Conservation (phyloP, 192 early-diverging fungal genomes). For the Backusella australiensis region DNA sequence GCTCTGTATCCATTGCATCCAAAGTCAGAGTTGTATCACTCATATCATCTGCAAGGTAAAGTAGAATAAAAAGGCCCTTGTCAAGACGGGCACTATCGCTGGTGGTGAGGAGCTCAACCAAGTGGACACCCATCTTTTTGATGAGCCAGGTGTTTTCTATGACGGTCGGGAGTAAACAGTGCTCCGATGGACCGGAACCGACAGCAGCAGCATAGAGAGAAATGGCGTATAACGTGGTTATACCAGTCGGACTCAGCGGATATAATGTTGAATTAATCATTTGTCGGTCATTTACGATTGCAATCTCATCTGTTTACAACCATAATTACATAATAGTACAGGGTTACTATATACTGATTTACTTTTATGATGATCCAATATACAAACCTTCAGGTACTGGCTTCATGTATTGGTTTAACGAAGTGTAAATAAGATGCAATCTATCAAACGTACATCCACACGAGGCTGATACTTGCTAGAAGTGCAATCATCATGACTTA, state of each 20-base stretch:
- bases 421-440: neutral
- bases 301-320: neutral
- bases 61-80: conserved; percentile 1
- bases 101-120: neutral
- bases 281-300: neutral
- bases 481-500: neutral
- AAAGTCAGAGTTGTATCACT: conserved; percentile 7
- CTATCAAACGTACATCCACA: conserved; percentile 11
- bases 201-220: neutral
- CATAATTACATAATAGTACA: neutral
- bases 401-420: neutral
- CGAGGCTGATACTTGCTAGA: neutral
- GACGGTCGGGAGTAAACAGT: neutral
- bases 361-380: neutral
- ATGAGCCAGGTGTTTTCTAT: neutral
- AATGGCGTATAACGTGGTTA: neutral
- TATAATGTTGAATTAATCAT: conserved; percentile 4
- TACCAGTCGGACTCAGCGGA: conserved; percentile 10
- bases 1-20: conserved; percentile 1
- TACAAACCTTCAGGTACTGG: neutral
- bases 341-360: neutral
- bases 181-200: neutral
- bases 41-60: conserved; percentile 16
- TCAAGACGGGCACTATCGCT: neutral
- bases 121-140: neutral